A percentile compares a stretch with the other conserved stretches of the same genome.
phyloP scores from a whole-genome alignment of 2,329 filamentous ascomycete species.

The Neonectria coccinea region DNA sequence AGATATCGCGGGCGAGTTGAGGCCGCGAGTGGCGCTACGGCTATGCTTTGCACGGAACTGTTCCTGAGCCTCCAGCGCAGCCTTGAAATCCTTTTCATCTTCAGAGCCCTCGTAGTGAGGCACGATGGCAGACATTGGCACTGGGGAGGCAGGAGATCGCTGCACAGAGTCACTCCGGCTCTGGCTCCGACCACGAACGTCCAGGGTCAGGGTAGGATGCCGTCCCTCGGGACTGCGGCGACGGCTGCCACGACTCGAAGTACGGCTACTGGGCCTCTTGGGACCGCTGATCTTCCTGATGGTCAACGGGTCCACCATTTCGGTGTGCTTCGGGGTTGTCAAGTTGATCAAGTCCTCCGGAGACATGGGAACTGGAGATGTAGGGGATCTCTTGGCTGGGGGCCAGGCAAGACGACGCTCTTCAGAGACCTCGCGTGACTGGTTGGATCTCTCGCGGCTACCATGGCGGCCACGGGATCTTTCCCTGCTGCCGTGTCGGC shows the following conservation, averaged over 20 bases:
- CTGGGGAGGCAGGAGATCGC: conserved; percentile 83
- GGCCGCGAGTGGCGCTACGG: conserved; percentile 61
- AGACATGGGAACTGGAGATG: conserved; percentile 94
- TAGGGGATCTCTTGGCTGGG: conserved; percentile 86
- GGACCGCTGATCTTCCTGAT: conserved; percentile 57
- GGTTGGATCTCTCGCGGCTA: conserved; percentile 63
- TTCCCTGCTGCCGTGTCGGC: conserved; percentile 66
- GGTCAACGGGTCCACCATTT: conserved; percentile 56
- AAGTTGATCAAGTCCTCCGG: conserved; percentile 82
- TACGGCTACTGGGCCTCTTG: conserved; percentile 56
- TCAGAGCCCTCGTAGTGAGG: conserved; percentile 61
- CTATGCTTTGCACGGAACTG: conserved; percentile 67
- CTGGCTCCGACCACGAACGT: conserved; percentile 72
- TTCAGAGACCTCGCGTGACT: conserved; percentile 72
- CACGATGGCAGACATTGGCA: conserved; percentile 74
- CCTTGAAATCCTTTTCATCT: conserved; percentile 73
- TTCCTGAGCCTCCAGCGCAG: conserved; percentile 65
- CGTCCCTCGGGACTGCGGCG: conserved; percentile 61
- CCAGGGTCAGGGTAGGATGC: conserved; percentile 55
- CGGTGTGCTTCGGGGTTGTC: conserved; percentile 58
- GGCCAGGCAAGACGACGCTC: conserved; percentile 78
- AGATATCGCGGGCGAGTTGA: conserved; percentile 51
- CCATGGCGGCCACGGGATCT: conserved; percentile 60
- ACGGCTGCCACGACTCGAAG: conserved; percentile 62
- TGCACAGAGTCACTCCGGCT: conserved; percentile 68